These are phyloP conservation scores for Magnusiomyces magnusii DNA, from an alignment of 1,139 yeast genomes.

Conservation along the genomic window DNA sequence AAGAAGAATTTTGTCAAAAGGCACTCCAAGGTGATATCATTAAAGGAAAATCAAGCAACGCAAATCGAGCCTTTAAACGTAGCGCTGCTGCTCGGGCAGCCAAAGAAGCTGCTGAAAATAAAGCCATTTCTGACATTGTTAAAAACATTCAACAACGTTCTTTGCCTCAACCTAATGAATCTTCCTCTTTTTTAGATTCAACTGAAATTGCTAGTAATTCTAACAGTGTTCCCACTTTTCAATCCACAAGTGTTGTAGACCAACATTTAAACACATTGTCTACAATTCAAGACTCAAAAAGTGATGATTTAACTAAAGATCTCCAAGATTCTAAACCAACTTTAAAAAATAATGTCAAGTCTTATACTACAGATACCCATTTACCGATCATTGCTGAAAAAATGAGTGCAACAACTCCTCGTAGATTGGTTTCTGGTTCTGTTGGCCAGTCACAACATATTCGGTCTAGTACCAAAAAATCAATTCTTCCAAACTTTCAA, in stretches of 20 bases:
- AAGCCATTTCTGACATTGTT: neutral
- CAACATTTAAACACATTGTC: neutral
- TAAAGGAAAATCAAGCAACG: constrained; percentile 34
- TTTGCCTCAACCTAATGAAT: neutral
- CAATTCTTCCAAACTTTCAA: neutral
- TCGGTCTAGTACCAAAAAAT: neutral
- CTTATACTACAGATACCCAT: neutral
- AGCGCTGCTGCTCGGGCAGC: neutral
- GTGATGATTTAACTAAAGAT: neutral
- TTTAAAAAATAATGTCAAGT: neutral
- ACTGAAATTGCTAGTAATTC: neutral
- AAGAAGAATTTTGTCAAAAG: constrained; percentile 74
- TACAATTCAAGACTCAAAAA: neutral
- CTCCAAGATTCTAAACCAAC: neutral
- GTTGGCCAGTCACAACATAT: neutral
- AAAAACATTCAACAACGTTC: neutral
- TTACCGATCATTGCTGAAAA: neutral
- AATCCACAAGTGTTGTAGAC: too few species aligned
- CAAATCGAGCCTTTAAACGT: neutral
- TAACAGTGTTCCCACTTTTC: neutral
- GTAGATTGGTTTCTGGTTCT: neutral
- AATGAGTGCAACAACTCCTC: constrained; percentile 2
- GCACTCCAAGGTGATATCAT: constrained; percentile 50
- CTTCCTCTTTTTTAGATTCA: neutral
- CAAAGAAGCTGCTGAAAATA: neutral